phyloP scores from a whole-genome alignment of 805 yeast genomes.

The Spathaspora hagerdaliae region DNA sequence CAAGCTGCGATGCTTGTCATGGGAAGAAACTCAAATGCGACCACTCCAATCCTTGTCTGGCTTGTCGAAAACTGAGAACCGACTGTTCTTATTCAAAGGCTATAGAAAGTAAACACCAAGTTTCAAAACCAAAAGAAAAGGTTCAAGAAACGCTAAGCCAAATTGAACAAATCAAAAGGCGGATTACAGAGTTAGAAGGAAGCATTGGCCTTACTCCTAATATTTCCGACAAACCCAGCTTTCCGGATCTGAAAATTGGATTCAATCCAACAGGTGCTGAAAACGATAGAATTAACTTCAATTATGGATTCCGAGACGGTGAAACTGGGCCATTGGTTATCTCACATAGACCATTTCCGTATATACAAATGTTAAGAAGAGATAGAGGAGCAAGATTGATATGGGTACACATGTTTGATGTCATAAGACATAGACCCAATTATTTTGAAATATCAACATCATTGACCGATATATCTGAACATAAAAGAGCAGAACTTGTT shows the following conservation, averaged over 20 bases:
- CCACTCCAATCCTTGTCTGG: constrained; percentile 13
- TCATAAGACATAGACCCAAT: neutral
- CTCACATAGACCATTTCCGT: constrained; percentile 5
- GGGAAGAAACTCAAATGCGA: constrained; percentile 15
- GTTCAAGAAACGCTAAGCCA: neutral
- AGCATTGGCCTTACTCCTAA: too few relatives aligned
- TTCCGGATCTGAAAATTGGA: neutral
- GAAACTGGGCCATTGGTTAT: neutral
- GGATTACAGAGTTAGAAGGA: neutral
- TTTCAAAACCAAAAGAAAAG: neutral
- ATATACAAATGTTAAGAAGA: constrained; percentile 3
- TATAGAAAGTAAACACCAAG: neutral
- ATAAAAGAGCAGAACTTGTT: neutral
- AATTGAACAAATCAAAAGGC: neutral
- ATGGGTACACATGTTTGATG: constrained; percentile 2
- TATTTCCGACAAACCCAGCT: too few relatives aligned
- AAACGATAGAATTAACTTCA: constrained; percentile 2
- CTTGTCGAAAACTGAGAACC: constrained; percentile 8
- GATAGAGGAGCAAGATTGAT: constrained; percentile 5
- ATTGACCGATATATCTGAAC: neutral
- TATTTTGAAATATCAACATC: neutral
- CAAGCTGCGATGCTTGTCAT: constrained; percentile 14
- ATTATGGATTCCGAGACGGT: neutral
- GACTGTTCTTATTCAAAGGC: constrained; percentile 4
- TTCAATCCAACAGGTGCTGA: neutral